phyloP scores from a whole-genome alignment of 495 filamentous ascomycete genomes.

The Podospora anserina region DNA sequence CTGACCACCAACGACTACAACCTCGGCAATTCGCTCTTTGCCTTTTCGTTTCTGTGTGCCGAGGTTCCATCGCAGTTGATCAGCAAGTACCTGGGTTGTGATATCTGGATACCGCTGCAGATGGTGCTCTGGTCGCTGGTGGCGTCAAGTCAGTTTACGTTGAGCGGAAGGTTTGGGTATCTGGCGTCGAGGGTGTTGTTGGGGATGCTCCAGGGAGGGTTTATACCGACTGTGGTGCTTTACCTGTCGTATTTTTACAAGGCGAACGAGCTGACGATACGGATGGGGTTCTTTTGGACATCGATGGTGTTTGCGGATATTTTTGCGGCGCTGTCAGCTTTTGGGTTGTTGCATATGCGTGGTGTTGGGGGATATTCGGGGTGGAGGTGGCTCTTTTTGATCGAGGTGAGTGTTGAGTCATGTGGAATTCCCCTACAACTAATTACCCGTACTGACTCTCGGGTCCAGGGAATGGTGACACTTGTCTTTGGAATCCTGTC shows the following conservation, averaged over 20 bases:
- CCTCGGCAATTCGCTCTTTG: conserved; percentile 71
- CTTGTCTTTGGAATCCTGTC: conserved; percentile 50
- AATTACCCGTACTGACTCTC: not conserved
- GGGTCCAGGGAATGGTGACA: conserved; percentile 43
- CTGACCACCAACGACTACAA: conserved; percentile 65
- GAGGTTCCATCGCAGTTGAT: conserved; percentile 75
- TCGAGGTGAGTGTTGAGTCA: conserved; percentile 27
- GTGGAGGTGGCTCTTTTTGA: conserved; percentile 61
- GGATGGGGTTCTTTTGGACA: conserved; percentile 61
- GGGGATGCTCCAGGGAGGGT: conserved; percentile 63
- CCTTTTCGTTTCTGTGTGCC: conserved; percentile 60
- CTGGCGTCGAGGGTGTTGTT: conserved; percentile 60
- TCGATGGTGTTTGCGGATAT: conserved; percentile 50
- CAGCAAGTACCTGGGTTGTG: conserved; percentile 70
- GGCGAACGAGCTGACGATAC: conserved; percentile 60
- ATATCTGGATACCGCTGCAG: conserved; percentile 78
- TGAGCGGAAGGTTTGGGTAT: conserved; percentile 56
- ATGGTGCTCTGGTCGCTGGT: conserved; percentile 75
- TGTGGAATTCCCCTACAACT: not conserved
- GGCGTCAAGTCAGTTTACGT: conserved; percentile 62
- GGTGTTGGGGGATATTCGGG: conserved; percentile 53
- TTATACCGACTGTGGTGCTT: conserved; percentile 50
- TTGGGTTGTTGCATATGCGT: conserved; percentile 51
- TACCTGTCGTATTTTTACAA: conserved; percentile 76
- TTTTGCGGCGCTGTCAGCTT: conserved; percentile 51